Base-by-base conservation (phyloP, 495 filamentous ascomycete genomes). In the Entonaema liquescens region DNA sequence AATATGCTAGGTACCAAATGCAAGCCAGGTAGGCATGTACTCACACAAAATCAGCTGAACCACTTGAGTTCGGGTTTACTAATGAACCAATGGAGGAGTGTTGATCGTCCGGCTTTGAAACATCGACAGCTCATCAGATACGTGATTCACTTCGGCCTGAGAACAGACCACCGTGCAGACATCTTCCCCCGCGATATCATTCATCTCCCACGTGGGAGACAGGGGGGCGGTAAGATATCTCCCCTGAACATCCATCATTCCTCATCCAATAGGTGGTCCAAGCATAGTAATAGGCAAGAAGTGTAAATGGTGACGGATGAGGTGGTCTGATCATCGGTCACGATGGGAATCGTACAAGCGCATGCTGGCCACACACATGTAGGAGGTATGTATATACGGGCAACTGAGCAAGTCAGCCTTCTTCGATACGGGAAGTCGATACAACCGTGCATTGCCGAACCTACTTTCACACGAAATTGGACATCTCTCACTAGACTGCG, bases 181-280 rank as follows among this genome's bases (percentile, higher is more conserved):
- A 57, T 68, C 70, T 64, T 65, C 61, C 70, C 70, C 70, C 70
- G 70, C 70, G 70, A 73, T 73, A 73, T 72, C 60, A 72, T 59
- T 65, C 56, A 68, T 56, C 59, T 62, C 50, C 68, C 70, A 72
- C 70, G 70, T 72, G 70, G 70, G 56, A 42, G 56, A 72, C 65
- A 68, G 61, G 70, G 56, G 70, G 65, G 44, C n/a, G 35, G 59
- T 68, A 21, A 64, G 59, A 65, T 65, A 65, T 56, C 26, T 63
- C 62, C 65, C 70, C 70, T 73, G 70, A 65, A 44, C 60, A 62
- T 68, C 61, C 35, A 52, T 54, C 60, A 59, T 68, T 63, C 49
- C 65, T 54, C 42, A 40, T 68, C 57, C 65, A 62, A 65, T 53
- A 29, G 29, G 61, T 65, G 65, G 65, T 58, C 70, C 57, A 60